Base-by-base conservation (phyloP, 208 protist species). In the Phytomonas sp. region DNA sequence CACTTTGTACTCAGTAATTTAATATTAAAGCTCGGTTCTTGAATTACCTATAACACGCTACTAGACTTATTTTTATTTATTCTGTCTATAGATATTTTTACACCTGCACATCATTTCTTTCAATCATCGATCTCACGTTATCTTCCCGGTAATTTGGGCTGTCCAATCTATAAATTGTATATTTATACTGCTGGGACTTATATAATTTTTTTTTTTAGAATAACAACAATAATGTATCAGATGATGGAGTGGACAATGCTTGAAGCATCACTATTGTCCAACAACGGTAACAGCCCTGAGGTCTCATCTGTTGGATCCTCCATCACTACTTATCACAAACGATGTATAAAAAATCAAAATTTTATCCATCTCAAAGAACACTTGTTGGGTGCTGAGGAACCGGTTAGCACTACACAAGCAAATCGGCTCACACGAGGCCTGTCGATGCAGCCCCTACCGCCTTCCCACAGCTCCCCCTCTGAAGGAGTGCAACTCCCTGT, bases 51-150 rank as follows among this genome's bases (percentile, higher is more conserved):
- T 71, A 36, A 26, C 16, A 67, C 29, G 52, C 19, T 72, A 29
- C 66, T 31, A 59, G 30, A 33, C 29, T 68, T 67, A 67, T 60
- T 64, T 71, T 63, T 29, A 66, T 49, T 49, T 6, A 70, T 34
- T 32, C 6, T 36, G 2, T 34, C 16, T 0, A 14, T 59, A 32
- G 72, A 64, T 23, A 59, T 36, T 19, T 63, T 31, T 40, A 59
- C 19, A 37, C 29, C 31, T 61, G 10, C 30, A 70, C 32, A 56
- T 56, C 45, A 56, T 56, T 56, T 5, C 23, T 23, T 23, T 26
- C 10, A 56, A 56, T 23, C 26, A 23, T 1, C 16, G n/a, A 56
- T 56, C 19, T 56, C 23, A 56, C 45, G 45, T 56, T 56, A 0
- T 26, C 45, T 19, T 26, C 45, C 19, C 5, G 19, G 45, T 56